Evolutionary conservation across 1,284 basidiomycete species (phyloP), one percentile per base, ranked within the genome.

Genomic region (Prillingera fragicola): DNA sequence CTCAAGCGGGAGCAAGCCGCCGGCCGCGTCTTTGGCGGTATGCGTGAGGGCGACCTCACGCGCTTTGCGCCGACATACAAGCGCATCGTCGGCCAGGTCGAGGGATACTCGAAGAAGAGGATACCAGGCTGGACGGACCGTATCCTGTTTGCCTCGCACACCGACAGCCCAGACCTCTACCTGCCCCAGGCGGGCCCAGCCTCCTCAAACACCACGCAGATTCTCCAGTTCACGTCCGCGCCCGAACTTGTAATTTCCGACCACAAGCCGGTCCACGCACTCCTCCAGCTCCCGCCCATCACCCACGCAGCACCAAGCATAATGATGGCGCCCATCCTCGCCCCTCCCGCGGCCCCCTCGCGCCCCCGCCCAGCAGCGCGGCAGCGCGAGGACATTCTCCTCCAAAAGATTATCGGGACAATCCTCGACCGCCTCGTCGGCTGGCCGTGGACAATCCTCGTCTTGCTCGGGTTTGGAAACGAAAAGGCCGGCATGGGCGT

Each of bases 111-210:
- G 41, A 80, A 78, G 21, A 87, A 83, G 62, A 81, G 94, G 7
- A 76, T 78, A 6, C 94, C 94, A 0, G 84, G 91, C 17, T 98
- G 91, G 87, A 96, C 92, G 18, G 94, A 98, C 70, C 80, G 94
- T 33, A 81, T 98, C 36, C 74, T 98, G 56, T 95, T 90, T 66
- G 78, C 85, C 2, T 87, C 87, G 6, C 75, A 84, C 57, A 76
- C 77, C n/a, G 87, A 88, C 63, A 52, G 59, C 1, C 29, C 50
- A 7, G 38, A 42, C 34, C 48, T 63, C 26, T 61, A 52, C 51
- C 46, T 54, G 9, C 48, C 55, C 29, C 33, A 60, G 43, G 29
- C 54, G 10, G 40, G 43, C 7, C 45, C 44, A 8, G 33, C 51
- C 6, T 37, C 51, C 18, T 41, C 38, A 3, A 45, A n/a, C n/a